Conservation (phyloP, 2,329 filamentous ascomycete genomes). For the Cercospora beticola region DNA sequence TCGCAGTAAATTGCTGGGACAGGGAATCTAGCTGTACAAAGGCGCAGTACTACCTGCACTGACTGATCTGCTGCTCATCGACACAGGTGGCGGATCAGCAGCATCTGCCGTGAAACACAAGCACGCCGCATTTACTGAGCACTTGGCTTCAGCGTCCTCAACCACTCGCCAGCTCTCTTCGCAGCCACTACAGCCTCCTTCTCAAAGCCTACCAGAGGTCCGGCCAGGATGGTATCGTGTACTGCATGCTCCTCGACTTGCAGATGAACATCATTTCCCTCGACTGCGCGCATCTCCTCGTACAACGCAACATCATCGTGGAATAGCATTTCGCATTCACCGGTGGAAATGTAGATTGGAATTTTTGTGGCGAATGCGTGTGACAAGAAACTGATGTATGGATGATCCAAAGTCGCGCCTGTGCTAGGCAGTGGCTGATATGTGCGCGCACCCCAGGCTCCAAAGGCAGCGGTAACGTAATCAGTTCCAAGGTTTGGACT, state of each 20-base stretch:
- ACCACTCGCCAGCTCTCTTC: constrained; percentile 42
- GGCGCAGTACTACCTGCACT: background rate
- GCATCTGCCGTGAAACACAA: background rate
- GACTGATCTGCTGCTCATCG: background rate
- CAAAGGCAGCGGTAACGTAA: constrained; percentile 43
- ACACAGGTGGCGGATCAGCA: background rate
- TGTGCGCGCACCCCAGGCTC: constrained; percentile 44
- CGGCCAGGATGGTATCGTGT: constrained; percentile 51
- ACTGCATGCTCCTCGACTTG: constrained; percentile 44
- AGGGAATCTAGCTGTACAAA: background rate
- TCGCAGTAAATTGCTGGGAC: background rate
- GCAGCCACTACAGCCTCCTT: constrained; percentile 39
- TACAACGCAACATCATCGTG: constrained; percentile 43
- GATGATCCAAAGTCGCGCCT: constrained; percentile 31
- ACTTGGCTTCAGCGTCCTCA: constrained; percentile 15
- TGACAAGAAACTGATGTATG: constrained; percentile 43
- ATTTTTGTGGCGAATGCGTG: constrained; percentile 42
- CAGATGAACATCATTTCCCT: constrained; percentile 45
- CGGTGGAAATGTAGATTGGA: constrained; percentile 46
- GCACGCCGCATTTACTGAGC: background rate
- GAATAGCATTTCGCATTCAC: constrained; percentile 45
- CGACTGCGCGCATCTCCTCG: constrained; percentile 39
- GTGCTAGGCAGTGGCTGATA: constrained; percentile 35
- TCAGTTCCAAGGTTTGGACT: constrained; percentile 44
- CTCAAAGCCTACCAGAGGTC: constrained; percentile 45